Conservation (phyloP, 345 rosid species). For the Gossypium bickii region DNA sequence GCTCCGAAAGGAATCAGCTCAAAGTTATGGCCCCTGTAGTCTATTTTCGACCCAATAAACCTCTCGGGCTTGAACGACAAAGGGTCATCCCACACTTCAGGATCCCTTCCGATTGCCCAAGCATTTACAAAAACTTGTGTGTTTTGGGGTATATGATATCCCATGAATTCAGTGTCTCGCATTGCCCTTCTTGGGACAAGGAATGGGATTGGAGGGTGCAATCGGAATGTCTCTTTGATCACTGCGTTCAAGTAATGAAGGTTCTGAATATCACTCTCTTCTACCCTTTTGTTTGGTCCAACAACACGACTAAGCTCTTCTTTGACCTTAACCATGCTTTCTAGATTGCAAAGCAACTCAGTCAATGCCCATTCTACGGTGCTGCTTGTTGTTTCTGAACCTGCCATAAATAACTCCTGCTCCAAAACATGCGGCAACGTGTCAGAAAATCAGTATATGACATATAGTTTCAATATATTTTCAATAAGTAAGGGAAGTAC, state of each 20-base stretch:
- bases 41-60: conserved; percentile 13
- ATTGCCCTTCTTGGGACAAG: conserved; percentile 48
- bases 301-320: conserved; percentile 41
- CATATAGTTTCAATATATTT: no score
- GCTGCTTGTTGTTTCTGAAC: conserved; percentile 56
- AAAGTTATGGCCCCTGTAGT: background rate
- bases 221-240: conserved; percentile 43
- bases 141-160: conserved; percentile 43
- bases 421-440: background rate
- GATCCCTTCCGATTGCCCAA: conserved; percentile 50
- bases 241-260: conserved; percentile 55
- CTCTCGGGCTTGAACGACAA: conserved; percentile 10
- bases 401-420: conserved; percentile 64
- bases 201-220: conserved; percentile 59
- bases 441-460: background rate
- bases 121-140: conserved; percentile 30
- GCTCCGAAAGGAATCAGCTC: conserved; percentile 16
- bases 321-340: conserved; percentile 40
- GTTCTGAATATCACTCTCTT: conserved; percentile 46
- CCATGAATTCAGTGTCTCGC: conserved; percentile 43
- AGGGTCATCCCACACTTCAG: conserved; percentile 42
- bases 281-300: conserved; percentile 37
- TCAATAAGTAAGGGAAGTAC: conserved; percentile 20
- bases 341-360: conserved; percentile 49
- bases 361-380: conserved; percentile 69